Evolutionary conservation across 441 rosid genomes (phyloP), one percentile per base, ranked within the genome.

Genomic region (Euphorbia corollata): DNA sequence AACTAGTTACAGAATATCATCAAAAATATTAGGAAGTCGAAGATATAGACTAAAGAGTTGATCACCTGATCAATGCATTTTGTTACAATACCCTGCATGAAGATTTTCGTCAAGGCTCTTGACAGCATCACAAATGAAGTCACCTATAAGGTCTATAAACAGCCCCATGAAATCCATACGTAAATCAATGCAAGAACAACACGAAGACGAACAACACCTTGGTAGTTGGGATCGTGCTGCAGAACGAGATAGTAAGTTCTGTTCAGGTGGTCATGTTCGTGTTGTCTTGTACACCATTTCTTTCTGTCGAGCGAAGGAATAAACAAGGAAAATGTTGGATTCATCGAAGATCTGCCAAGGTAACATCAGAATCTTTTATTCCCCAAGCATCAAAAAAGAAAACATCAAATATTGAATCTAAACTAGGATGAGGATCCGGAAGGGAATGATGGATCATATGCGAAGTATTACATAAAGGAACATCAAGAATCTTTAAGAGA

Each of bases 161-260:
- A 71, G 59, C 43, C 89, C 87, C 6, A 23, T 67, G 0, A 13
- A 60, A 18, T 81, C 86, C 18, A 69, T 85, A 4, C 71, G 74
- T 22, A 81, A 80, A 24, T 63, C 85, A 76, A 89, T 81, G 71
- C 20, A n/a, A n/a, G n/a, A n/a, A n/a, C n/a, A n/a, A n/a, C n/a
- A n/a, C n/a, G n/a, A n/a, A n/a, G n/a, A n/a, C n/a, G n/a, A n/a
- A n/a, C n/a, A n/a, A n/a, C n/a, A n/a, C n/a, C n/a, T n/a, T n/a
- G n/a, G n/a, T n/a, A n/a, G n/a, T n/a, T n/a, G n/a, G n/a, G n/a
- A n/a, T n/a, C n/a, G n/a, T 2, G 23, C 8, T 55, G 57, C 77
- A 84, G 92, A 89, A 84, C 68, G 92, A 81, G 13, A 76, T 83
- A 4, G 69, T 77, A 0, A 84, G 89, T 58, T 73, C 87, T n/a